phyloP scores from a whole-genome alignment of 139 green algal genomes.

The Chlorella ohadii region DNA sequence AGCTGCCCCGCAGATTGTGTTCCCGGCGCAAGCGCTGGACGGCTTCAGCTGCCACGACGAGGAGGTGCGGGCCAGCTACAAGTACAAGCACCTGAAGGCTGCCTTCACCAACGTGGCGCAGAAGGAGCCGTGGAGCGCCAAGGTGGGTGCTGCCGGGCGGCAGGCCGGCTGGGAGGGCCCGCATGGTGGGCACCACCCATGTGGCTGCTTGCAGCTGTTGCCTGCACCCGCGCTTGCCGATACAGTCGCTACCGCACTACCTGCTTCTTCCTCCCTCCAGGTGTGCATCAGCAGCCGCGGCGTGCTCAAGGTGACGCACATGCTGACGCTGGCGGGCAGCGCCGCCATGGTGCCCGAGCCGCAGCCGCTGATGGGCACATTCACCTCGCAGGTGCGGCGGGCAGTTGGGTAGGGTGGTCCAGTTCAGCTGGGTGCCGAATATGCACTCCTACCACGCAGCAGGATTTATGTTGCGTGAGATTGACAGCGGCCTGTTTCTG shows the following conservation, averaged over 20 bases:
- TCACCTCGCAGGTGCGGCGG: background rate
- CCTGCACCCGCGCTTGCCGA: background rate
- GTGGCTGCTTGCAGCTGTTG: background rate
- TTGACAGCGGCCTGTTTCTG: no score
- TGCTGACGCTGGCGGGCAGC: constrained; percentile 34
- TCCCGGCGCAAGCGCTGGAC: constrained; percentile 14
- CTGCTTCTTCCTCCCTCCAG: background rate
- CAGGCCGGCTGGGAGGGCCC: background rate
- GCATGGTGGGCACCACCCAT: background rate
- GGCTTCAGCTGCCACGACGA: constrained; percentile 1
- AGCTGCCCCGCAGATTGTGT: background rate
- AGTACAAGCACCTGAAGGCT: constrained; percentile 39
- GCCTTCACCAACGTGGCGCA: constrained; percentile 34
- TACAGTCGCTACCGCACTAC: background rate
- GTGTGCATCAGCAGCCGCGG: constrained; percentile 37
- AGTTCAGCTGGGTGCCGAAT: no score
- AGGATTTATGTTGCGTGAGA: no score
- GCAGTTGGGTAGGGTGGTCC: no score
- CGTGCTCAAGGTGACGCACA: constrained; percentile 42
- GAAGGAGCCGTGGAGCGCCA: constrained; percentile 17
- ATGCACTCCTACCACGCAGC: no score
- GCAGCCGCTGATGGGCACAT: constrained; percentile 3
- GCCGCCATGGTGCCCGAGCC: background rate
- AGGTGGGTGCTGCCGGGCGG: background rate
- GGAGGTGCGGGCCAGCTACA: constrained; percentile 28